phyloP scores from a whole-genome alignment of 176 grass and related monocot species.

The Eleusine coracana region DNA sequence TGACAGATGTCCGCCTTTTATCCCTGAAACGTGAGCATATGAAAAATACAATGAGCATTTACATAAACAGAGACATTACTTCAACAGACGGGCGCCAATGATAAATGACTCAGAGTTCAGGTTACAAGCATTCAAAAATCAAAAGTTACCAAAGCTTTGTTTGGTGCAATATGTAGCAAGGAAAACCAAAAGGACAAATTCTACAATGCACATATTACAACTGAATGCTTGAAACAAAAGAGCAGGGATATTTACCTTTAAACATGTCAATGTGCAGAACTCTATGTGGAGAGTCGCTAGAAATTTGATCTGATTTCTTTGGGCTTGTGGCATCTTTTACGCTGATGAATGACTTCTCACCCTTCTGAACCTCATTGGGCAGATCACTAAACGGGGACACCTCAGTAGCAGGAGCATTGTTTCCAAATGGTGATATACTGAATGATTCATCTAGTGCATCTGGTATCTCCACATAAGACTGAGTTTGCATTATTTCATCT shows the following conservation, averaged over 20 bases:
- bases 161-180: not conserved
- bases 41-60: slow-evolving; percentile 13
- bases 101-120: slow-evolving; percentile 12
- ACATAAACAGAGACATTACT: slow-evolving; percentile 23
- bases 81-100: not conserved
- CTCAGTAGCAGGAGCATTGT: slow-evolving; percentile 47
- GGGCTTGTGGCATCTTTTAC: slow-evolving; percentile 38
- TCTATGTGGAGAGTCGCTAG: slow-evolving; percentile 40
- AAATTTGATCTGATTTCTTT: slow-evolving; percentile 53
- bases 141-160: not conserved
- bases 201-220: not conserved
- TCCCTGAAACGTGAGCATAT: slow-evolving; percentile 25
- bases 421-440: slow-evolving; percentile 89
- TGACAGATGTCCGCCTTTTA: slow-evolving; percentile 43
- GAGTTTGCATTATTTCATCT: slow-evolving; percentile 81
- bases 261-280: slow-evolving; percentile 42
- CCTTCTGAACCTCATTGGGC: slow-evolving; percentile 45
- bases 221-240: not conserved
- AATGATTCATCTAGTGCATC: slow-evolving; percentile 83
- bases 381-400: slow-evolving; percentile 46
- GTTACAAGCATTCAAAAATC: not conserved
- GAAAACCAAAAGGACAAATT: slow-evolving; percentile 12
- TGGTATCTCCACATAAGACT: slow-evolving; percentile 70
- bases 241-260: slow-evolving; percentile 37
- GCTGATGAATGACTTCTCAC: slow-evolving; percentile 48